Conservation (phyloP, 202 grass and related monocot species). For the Panicum hallii region DNA sequence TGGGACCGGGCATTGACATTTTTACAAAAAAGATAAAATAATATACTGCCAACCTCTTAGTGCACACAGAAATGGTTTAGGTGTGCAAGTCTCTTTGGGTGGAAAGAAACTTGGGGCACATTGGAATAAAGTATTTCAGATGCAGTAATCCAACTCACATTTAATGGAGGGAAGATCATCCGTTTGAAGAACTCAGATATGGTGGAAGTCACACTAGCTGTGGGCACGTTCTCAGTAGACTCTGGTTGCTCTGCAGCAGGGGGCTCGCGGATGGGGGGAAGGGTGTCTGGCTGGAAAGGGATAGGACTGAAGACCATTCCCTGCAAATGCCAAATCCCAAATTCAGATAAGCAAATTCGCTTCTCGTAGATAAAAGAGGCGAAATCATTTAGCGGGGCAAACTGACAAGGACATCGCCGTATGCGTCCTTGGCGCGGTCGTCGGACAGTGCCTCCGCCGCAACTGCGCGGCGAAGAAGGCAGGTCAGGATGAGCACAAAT, state of each 20-base stretch:
- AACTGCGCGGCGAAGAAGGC: conserved; percentile 45
- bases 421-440: conserved; percentile 73
- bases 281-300: conserved; percentile 69
- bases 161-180: conserved; percentile 59
- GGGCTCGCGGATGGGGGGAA: conserved; percentile 41
- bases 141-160: conserved; percentile 51
- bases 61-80: neutral
- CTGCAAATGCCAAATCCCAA: conserved; percentile 42
- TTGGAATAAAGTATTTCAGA: neutral
- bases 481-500: neutral
- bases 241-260: conserved; percentile 48
- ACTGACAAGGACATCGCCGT: conserved; percentile 81
- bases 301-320: conserved; percentile 88
- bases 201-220: conserved; percentile 33
- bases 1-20: neutral
- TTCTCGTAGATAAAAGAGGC: conserved; percentile 6
- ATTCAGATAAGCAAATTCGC: neutral
- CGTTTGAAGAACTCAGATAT: conserved; percentile 64
- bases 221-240: conserved; percentile 16
- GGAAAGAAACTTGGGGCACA: neutral
- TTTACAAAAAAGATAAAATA: neutral
- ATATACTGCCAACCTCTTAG: neutral
- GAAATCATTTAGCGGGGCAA: conserved; percentile 2
- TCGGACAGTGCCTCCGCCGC: conserved; percentile 69
- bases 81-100: neutral